phyloP scores from a whole-genome alignment of 352 stramenopile species.

The Pythium folliculosum region DNA sequence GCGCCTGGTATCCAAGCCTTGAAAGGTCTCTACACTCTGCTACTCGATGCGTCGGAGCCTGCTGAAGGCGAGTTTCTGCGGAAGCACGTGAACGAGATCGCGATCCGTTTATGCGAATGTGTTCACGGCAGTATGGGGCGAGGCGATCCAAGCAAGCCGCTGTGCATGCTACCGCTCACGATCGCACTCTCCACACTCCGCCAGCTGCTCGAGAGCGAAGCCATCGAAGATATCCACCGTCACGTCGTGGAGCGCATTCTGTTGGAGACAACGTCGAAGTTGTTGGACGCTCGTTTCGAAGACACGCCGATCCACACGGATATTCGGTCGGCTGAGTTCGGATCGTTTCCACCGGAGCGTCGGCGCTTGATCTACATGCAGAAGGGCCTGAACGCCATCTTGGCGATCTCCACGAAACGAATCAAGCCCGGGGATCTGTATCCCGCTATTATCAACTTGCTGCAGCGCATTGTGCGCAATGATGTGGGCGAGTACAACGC shows the following conservation, averaged over 20 bases:
- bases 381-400: slow-evolving; percentile 68
- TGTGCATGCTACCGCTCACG: slow-evolving; percentile 71
- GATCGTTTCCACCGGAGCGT: slow-evolving; percentile 15
- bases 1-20: slow-evolving; percentile 70
- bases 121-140: slow-evolving; percentile 74
- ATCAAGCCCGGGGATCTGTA: slow-evolving; percentile 72
- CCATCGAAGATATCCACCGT: slow-evolving; percentile 63
- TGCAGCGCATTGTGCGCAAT: slow-evolving; percentile 80
- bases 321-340: slow-evolving; percentile 46
- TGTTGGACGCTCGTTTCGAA: slow-evolving; percentile 72
- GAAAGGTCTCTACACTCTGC: slow-evolving; percentile 80
- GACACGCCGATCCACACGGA: slow-evolving; percentile 48
- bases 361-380: slow-evolving; percentile 62
- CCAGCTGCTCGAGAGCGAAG: slow-evolving; percentile 59
- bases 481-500: slow-evolving; percentile 82
- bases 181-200: slow-evolving; percentile 73
- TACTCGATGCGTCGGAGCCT: slow-evolving; percentile 54
- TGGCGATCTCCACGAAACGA: slow-evolving; percentile 57
- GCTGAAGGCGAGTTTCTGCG: slow-evolving; percentile 68
- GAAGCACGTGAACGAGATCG: slow-evolving; percentile 80
- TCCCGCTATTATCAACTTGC: slow-evolving; percentile 72
- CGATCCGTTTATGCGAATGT: slow-evolving; percentile 69
- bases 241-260: slow-evolving; percentile 78
- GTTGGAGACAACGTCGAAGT: slow-evolving; percentile 72
- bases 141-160: slow-evolving; percentile 57